Evolutionary conservation across 768 basidiomycete genomes (phyloP), one percentile per base, ranked within the genome.

Genomic region (Amylocystis lapponica): DNA sequence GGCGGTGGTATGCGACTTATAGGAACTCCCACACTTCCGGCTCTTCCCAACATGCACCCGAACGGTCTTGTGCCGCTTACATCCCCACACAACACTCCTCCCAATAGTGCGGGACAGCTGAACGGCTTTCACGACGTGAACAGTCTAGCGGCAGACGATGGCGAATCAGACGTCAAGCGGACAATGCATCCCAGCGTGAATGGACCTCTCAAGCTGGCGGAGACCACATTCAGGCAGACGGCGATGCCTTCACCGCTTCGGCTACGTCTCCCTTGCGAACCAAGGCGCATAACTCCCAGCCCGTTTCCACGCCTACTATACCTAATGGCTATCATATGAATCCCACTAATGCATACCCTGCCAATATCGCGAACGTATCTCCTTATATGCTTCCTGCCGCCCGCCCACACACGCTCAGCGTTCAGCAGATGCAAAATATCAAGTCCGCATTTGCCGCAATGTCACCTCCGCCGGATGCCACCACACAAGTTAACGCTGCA

Each of bases 351-450:
- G 57, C 52, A n/a, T 66, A 74, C 53, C 74, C 80, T 41, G 55
- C 78, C 11, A 54, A 68, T 55, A 55, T 70, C 36, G 43, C 65
- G 9, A 68, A 62, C 37, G 51, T 62, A 5, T 56, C 59, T 39
- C 62, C 54, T 54, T 61, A 61, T 62, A 66, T 48, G 46, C 59
- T 54, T 33, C 54, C 65, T 11, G 40, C 51, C 45, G 55, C 64
- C 39, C 69, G 66, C 35, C 62, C 63, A 4, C 67, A 65, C 33
- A 65, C 66, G 2, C 57, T 83, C 35, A 76, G 68, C 26, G 46
- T 65, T 16, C 82, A 83, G 47, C 80, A 83, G 52, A 65, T 83
- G 58, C 78, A 81, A 57, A 71, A 66, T 42, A 53, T 83, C 31
- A 81, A 82, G 61, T 62, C 73, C 8, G 76, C 73, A 3, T 74